phyloP scores from a whole-genome alignment of 352 stramenopile species.

The Phytopythium cucurbitacearum region DNA sequence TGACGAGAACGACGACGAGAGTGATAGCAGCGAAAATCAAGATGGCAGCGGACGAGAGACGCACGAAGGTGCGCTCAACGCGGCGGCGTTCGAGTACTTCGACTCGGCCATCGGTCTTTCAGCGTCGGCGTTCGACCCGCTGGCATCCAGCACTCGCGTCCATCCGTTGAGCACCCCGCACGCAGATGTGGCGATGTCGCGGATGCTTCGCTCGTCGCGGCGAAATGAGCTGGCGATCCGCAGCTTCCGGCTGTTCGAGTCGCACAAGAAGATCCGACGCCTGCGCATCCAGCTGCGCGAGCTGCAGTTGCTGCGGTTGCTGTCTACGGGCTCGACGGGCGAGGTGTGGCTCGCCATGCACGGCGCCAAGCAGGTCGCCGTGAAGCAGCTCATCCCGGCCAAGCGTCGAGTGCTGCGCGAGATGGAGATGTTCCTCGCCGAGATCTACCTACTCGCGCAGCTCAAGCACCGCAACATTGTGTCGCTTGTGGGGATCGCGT shows the following conservation, averaged over 20 bases:
- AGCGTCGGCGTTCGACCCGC: slow-evolving; percentile 46
- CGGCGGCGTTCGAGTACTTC: slow-evolving; percentile 50
- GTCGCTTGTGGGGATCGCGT: slow-evolving; percentile 50
- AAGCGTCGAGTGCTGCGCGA: slow-evolving; percentile 51
- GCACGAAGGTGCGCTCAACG: slow-evolving; percentile 36
- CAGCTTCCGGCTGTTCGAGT: slow-evolving; percentile 64
- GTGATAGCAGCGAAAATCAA: background rate
- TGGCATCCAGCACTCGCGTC: slow-evolving; percentile 23
- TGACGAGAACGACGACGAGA: slow-evolving; percentile 3
- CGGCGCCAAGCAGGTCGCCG: slow-evolving; percentile 36
- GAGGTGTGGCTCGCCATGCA: slow-evolving; percentile 74
- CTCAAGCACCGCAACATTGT: slow-evolving; percentile 71
- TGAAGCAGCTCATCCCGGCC: slow-evolving; percentile 61
- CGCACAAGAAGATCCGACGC: slow-evolving; percentile 48
- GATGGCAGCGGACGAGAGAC: background rate
- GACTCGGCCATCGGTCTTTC: slow-evolving; percentile 51
- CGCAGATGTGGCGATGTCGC: slow-evolving; percentile 14
- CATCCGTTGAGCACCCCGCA: slow-evolving; percentile 16
- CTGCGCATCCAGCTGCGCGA: slow-evolving; percentile 46
- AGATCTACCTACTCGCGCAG: slow-evolving; percentile 72
- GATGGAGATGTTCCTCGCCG: slow-evolving; percentile 69
- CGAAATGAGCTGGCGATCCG: slow-evolving; percentile 51
- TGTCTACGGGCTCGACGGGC: slow-evolving; percentile 50
- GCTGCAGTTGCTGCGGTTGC: slow-evolving; percentile 42
- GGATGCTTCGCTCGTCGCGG: slow-evolving; percentile 12